Conservation (phyloP, 2,329 filamentous ascomycete genomes). For the Dryadomyces quercus-mongolicae region DNA sequence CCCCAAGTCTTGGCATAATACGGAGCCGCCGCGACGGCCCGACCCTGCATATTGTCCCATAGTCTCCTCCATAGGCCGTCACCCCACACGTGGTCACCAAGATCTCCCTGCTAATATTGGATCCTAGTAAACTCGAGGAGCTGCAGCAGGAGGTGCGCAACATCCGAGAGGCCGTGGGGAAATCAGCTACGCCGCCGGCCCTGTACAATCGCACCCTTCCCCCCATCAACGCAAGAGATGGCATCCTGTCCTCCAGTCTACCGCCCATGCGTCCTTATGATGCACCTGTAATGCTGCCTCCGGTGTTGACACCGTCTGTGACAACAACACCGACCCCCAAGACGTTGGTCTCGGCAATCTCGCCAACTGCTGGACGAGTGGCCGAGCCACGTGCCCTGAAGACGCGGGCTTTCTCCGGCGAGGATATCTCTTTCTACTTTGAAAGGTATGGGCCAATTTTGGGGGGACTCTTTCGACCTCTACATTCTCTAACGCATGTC, state of each 20-base stretch:
- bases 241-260: slow-evolving; percentile 7
- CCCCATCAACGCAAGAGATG: slow-evolving; percentile 11
- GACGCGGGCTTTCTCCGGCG: slow-evolving; percentile 34
- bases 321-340: slow-evolving; percentile 12
- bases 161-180: slow-evolving; percentile 38
- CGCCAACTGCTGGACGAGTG: background rate
- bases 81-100: background rate
- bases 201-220: slow-evolving; percentile 12
- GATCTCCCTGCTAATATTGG: slow-evolving; percentile 1
- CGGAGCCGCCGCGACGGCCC: background rate
- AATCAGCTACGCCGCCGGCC: slow-evolving; percentile 10
- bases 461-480: background rate
- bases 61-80: background rate
- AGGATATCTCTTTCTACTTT: slow-evolving; percentile 45
- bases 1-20: background rate
- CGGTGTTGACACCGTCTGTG: slow-evolving; percentile 10
- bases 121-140: slow-evolving; percentile 41
- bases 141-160: slow-evolving; percentile 41
- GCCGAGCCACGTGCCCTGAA: slow-evolving; percentile 31
- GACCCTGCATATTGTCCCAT: background rate
- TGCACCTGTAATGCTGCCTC: slow-evolving; percentile 10
- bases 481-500: background rate
- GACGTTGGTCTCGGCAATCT: slow-evolving; percentile 1
- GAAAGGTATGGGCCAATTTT: slow-evolving; percentile 28
- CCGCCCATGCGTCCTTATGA: slow-evolving; percentile 12